Evolutionary conservation across 2,329 filamentous ascomycete genomes (phyloP), one percentile per base, ranked within the genome.

Genomic region (Coniochaeta hoffmannii): DNA sequence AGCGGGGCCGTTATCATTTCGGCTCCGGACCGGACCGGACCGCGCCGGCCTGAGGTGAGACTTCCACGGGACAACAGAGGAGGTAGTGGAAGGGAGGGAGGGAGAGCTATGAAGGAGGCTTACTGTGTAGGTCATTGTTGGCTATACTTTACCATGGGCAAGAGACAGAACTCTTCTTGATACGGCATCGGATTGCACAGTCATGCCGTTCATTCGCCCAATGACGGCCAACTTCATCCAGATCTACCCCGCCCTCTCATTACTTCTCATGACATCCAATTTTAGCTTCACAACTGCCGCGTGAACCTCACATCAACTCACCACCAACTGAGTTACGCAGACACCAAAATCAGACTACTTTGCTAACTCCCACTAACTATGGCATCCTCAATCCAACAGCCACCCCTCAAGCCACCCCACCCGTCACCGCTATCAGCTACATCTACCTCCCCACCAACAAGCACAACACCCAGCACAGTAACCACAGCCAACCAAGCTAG

Each of bases 401-500:
- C 38, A 12, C 50, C 59, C 17, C 46, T 53, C 52, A 59, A 55
- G 35, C 59, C 59, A 32, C 54, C 54, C 35, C 52, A 28, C 46
- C 57, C 57, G 14, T 59, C 57, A 6, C 58, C 58, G 22, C 53
- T 57, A 11, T 60, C 57, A 22, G 58, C 53, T 10, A 55, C 58
- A 46, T 53, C 56, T 52, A 60, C 59, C 35, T 59, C 59, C 52
- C 57, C 30, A 54, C 58, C 50, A 54, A 24, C 51, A 9, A 50
- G 50, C 26, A 60, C 54, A 54, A 46, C 41, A 14, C 9, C 41
- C 41, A 46, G 41, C 41, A 46, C 41, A 28, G 24, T 28, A 28
- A 46, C 41, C 10, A 46, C 41, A 7, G 19, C 5, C 41, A 50
- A 52, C 38, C 54, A 53, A 24, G 53, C 57, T 26, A 59, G 58